A percentile compares a stretch with the other conserved stretches of the same genome.
phyloP scores from a whole-genome alignment of 345 rosid genomes.

The Sisymbrium irio region DNA sequence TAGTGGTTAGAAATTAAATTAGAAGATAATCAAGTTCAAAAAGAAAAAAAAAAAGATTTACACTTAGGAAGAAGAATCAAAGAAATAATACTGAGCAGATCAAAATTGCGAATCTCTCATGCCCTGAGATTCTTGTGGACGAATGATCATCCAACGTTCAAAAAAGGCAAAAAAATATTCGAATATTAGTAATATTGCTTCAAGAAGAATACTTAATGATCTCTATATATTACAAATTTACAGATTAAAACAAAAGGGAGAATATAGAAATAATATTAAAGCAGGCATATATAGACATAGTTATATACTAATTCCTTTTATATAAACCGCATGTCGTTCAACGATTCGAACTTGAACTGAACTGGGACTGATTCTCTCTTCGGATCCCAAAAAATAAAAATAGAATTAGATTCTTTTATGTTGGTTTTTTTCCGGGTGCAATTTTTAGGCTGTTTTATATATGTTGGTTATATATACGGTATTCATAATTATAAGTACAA shows the following conservation, averaged over 20 bases:
- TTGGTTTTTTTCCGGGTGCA: not conserved
- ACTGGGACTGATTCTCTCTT: slow-evolving; percentile 17
- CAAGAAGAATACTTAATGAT: slow-evolving; percentile 21
- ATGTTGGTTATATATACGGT: not conserved
- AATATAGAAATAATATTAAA: slow-evolving; percentile 22
- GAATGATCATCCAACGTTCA: slow-evolving; percentile 34
- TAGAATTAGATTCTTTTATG: slow-evolving; percentile 1
- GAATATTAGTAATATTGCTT: slow-evolving; percentile 30
- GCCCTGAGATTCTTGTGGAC: slow-evolving; percentile 23
- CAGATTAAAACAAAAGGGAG: not conserved
- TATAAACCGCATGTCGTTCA: slow-evolving; percentile 40
- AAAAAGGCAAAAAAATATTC: not conserved
- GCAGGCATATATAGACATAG: slow-evolving; percentile 8
- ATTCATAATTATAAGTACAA: not conserved
- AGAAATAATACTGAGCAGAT: slow-evolving; percentile 4
- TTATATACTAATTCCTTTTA: slow-evolving; percentile 29
- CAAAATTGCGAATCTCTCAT: slow-evolving; percentile 5
- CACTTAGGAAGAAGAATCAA: not conserved
- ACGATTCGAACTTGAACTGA: slow-evolving; percentile 31
- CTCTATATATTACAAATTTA: slow-evolving; percentile 13
- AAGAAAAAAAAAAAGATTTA: not conserved
- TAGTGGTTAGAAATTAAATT: not conserved
- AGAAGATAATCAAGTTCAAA: not conserved
- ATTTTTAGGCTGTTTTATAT: not conserved
- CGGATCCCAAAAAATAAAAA: not conserved